Evolutionary conservation across 306 rosid genomes (phyloP), one percentile per base, ranked within the genome.

Genomic region (Trichosanthes truncata): DNA sequence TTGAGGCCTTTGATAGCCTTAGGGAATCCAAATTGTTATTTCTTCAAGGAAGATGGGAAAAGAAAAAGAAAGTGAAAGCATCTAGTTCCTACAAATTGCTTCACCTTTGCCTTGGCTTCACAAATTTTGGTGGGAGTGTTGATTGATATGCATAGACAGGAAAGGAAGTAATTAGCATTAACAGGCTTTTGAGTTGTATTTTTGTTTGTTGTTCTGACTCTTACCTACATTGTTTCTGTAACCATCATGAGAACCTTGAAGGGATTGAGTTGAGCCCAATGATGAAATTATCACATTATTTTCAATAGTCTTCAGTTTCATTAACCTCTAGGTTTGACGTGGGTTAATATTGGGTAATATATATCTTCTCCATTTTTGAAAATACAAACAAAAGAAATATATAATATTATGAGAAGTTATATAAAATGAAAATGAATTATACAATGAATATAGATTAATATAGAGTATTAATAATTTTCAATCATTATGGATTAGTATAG

Each of bases 251-350:
- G 59, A 71, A 72, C 23, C 23, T 46, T 72, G 57, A 15, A 48
- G 78, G 43, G 78, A 48, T 73, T 73, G 78, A 73, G 60, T 73
- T 48, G 14, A 48, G 43, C 78, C 60, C 78, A 48, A 48, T 73
- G 41, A 17, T 48, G 60, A 73, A 73, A 73, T 73, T 48, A 1
- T 45, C 21, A 72, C 78, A 26, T 73, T 48, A 48, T 72, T 72
- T 41, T 23, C 18, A 43, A 12, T 21, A 4, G 4, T 12, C 76
- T 4, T n/a, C n/a, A n/a, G 52, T 21, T 35, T 40, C 52, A 40
- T 67, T 65, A 18, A 3, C 5, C 72, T 65, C 25, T 65, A 35
- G 46, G 11, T 63, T 65, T 65, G 13, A 9, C 23, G 33, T 14
- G 38, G n/a, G 20, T 61, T 29, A 1, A 13, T 26, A 1, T 61